phyloP scores from a whole-genome alignment of 805 yeast genomes.

The Nakazawaea ishiwadae region DNA sequence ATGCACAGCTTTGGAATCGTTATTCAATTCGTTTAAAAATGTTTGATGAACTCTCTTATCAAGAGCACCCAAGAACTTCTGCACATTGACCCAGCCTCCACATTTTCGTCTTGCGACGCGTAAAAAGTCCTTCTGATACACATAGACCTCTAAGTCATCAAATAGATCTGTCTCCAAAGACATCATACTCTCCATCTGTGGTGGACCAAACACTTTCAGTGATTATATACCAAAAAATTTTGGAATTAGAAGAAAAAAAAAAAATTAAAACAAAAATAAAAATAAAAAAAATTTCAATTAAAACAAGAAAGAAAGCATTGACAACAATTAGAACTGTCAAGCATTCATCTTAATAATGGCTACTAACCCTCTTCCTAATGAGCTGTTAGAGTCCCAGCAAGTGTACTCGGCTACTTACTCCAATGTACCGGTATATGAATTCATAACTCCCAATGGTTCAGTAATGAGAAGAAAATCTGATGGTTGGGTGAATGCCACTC shows the following conservation, averaged over 20 bases:
- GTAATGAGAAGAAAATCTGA: constrained; percentile 75
- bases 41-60: not conserved
- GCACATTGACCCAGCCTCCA: constrained; percentile 35
- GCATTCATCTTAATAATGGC: constrained; percentile 25
- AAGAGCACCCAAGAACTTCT: constrained; percentile 34
- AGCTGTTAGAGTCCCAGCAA: constrained; percentile 12
- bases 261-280: not conserved
- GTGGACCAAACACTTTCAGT: too few species aligned
- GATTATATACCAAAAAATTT: not conserved
- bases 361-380: constrained; percentile 10
- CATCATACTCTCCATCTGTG: too few species aligned
- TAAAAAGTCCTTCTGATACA: constrained; percentile 31
- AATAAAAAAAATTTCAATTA: not conserved
- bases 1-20: not conserved
- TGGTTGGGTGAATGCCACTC: constrained; percentile 93
- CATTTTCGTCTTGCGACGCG: constrained; percentile 36
- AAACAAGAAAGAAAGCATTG: not conserved
- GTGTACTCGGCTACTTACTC: constrained; percentile 77
- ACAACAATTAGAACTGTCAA: not conserved
- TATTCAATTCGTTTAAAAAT: not conserved
- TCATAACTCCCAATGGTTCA: constrained; percentile 61
- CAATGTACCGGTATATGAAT: constrained; percentile 81
- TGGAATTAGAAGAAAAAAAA: not conserved
- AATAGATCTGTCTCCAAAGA: constrained; percentile 37
- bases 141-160: constrained; percentile 25